Evolutionary conservation across 768 basidiomycete genomes (phyloP), one percentile per base, ranked within the genome.

Genomic region (Agrocybe pediades): DNA sequence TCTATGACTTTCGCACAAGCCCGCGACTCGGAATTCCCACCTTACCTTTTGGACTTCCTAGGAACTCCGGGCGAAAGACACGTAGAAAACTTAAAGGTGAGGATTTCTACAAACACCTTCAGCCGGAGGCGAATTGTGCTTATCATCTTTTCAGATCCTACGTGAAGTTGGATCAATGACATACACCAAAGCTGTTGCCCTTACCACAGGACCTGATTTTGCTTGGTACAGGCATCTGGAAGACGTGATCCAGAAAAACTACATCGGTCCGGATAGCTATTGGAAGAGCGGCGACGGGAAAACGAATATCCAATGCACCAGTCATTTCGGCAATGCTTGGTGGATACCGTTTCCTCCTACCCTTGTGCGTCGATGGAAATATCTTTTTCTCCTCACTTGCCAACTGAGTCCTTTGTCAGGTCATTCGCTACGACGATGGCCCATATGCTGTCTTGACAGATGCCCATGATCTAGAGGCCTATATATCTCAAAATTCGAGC

Each of bases 341-440:
- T 85, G 86, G 80, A 78, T 90, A 24, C 88, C 89, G 2, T 92
- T 92, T 61, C 90, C 90, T 0, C 87, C 88, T 0, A 82, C 85
- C 0, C 70, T 88, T 49, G 86, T 85, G 58, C 49, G 76, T 74
- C n/a, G n/a, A n/a, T n/a, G n/a, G n/a, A 17, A 19, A n/a, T 17
- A 54, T 25, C 30, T 53, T 46, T 6, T 7, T 16, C 33, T 49
- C 30, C 19, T 16, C 9, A 3, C 6, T 42, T 29, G 19, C 29
- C 7, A 41, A 20, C 45, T 53, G 51, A 55, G 11, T 6, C 30
- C 33, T 47, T 13, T 40, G 24, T n/a, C 50, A 87, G 86, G 82
- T 88, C 46, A 77, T 92, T 17, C 81, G 79, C 7, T 89, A 87
- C 58, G 88, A 90, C 57, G 77, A 84, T 55, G 86, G 85, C 1